These are phyloP conservation scores for Coemansia sp. DNA, from an alignment of 192 early-diverging fungal species.

Conservation along the genomic window DNA sequence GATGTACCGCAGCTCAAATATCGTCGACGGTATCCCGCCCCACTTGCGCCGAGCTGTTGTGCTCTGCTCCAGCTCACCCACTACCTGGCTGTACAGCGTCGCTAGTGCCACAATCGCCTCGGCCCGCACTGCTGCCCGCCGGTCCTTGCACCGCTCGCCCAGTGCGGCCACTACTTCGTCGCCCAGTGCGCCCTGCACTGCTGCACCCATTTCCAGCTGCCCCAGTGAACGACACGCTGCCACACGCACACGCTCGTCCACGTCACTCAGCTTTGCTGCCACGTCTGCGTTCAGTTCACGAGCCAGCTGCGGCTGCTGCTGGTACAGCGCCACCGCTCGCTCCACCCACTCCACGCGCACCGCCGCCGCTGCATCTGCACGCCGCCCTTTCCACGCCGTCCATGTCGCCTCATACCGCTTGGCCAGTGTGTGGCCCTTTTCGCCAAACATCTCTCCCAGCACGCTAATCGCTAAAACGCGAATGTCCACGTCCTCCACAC, in stretches of 20 bases:
- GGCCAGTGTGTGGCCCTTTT: slow-evolving; percentile 68
- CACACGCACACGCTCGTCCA: slow-evolving; percentile 89
- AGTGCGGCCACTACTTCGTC: slow-evolving; percentile 61
- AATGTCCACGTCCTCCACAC: slow-evolving; percentile 73
- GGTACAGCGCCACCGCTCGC: slow-evolving; percentile 61
- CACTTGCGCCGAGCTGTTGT: slow-evolving; percentile 65
- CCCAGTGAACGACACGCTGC: slow-evolving; percentile 70
- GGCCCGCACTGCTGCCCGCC: slow-evolving; percentile 70
- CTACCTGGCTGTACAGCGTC: slow-evolving; percentile 71
- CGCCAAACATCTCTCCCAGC: slow-evolving; percentile 87
- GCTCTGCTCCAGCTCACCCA: slow-evolving; percentile 68
- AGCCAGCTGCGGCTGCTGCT: slow-evolving; percentile 69
- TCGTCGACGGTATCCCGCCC: slow-evolving; percentile 76
- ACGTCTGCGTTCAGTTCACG: slow-evolving; percentile 69
- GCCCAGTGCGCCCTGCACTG: slow-evolving; percentile 57
- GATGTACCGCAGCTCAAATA: slow-evolving; percentile 84
- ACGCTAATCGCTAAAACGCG: slow-evolving; percentile 74
- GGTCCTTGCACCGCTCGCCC: slow-evolving; percentile 85
- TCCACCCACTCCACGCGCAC: slow-evolving; percentile 80
- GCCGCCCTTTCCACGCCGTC: slow-evolving; percentile 83
- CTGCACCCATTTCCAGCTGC: slow-evolving; percentile 63
- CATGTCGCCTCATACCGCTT: slow-evolving; percentile 76
- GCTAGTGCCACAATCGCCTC: slow-evolving; percentile 77
- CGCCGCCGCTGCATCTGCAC: slow-evolving; percentile 64
- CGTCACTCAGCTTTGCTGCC: slow-evolving; percentile 74